Percentiles rank a stretch among this genome's conserved stretches.
Evolutionary conservation across 768 basidiomycete genomes (phyloP).

Genomic region (Boletus fagicola): DNA sequence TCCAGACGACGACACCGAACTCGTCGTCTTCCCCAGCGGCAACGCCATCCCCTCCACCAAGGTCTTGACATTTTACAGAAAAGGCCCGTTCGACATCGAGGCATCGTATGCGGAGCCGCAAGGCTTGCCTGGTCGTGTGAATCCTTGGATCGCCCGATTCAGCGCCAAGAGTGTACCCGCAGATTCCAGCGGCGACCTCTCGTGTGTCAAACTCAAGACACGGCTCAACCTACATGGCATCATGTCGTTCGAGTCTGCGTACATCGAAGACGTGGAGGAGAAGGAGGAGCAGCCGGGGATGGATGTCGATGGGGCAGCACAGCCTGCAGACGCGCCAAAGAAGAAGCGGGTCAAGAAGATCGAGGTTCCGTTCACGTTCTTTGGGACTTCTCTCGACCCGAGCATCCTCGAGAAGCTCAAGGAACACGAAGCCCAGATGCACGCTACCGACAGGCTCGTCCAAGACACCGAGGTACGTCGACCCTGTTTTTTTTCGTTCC

Average conservation of each 20-base stretch:
- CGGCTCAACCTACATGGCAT: slow-evolving; percentile 84
- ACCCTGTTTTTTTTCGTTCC: background rate
- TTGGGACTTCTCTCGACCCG: slow-evolving; percentile 63
- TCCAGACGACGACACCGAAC: slow-evolving; percentile 86
- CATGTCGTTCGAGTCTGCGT: slow-evolving; percentile 82
- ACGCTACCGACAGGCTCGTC: slow-evolving; percentile 90
- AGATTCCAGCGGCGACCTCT: slow-evolving; percentile 66
- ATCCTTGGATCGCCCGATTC: slow-evolving; percentile 83
- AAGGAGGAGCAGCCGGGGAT: slow-evolving; percentile 66
- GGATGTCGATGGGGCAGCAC: slow-evolving; percentile 59
- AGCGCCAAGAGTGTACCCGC: slow-evolving; percentile 78
- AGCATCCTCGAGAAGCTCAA: slow-evolving; percentile 58
- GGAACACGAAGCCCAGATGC: slow-evolving; percentile 88
- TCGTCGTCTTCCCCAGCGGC: slow-evolving; percentile 84
- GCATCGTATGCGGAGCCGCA: slow-evolving; percentile 76
- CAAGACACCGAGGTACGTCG: slow-evolving; percentile 88
- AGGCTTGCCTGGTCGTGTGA: slow-evolving; percentile 70
- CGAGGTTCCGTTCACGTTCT: slow-evolving; percentile 70
- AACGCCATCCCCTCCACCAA: slow-evolving; percentile 92
- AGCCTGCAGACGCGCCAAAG: slow-evolving; percentile 48
- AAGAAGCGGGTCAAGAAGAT: slow-evolving; percentile 89
- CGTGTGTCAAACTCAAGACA: slow-evolving; percentile 88
- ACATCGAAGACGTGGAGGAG: slow-evolving; percentile 81
- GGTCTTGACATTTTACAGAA: slow-evolving; percentile 92
- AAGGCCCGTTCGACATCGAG: slow-evolving; percentile 84